These are phyloP conservation scores for Arachis monticola DNA, from an alignment of 331 rosid species.

Conservation along the genomic window DNA sequence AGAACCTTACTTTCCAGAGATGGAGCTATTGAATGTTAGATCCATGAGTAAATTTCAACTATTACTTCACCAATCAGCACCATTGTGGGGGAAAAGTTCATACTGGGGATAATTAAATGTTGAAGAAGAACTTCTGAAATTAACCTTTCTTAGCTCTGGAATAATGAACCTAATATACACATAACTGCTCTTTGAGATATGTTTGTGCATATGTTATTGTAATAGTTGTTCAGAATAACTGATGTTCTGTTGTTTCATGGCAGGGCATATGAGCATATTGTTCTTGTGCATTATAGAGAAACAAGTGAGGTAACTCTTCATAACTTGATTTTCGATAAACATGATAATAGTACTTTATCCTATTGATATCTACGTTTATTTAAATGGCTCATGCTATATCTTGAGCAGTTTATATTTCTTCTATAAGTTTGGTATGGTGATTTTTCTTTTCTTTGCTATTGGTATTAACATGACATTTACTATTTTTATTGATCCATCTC, in stretches of 20 bases:
- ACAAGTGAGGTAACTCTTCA: slow-evolving; percentile 62
- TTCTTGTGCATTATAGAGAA: too few relatives aligned
- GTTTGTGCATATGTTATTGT: too few relatives aligned
- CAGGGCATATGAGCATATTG: too few relatives aligned
- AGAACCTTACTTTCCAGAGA: slow-evolving; percentile 75
- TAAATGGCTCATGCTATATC: background rate
- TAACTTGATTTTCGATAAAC: slow-evolving; percentile 29
- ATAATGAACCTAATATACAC: too few relatives aligned
- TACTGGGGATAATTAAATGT: slow-evolving; percentile 24
- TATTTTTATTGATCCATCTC: background rate
- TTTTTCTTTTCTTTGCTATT: slow-evolving; percentile 18
- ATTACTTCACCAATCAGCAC: slow-evolving; percentile 13
- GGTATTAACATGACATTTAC: background rate
- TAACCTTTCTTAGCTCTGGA: slow-evolving; percentile 6
- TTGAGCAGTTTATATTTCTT: too few relatives aligned
- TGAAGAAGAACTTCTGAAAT: slow-evolving; percentile 12
- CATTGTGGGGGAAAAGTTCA: slow-evolving; percentile 9
- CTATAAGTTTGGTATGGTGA: background rate
- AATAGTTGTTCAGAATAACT: too few relatives aligned
- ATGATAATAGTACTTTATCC: slow-evolving; percentile 10
- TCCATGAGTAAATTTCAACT: slow-evolving; percentile 62
- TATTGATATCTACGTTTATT: background rate
- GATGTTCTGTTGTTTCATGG: too few relatives aligned
- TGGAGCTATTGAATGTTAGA: slow-evolving; percentile 96
- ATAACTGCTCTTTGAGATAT: too few relatives aligned